These are phyloP conservation scores for Myriangium duriaei DNA, from an alignment of 2,329 filamentous ascomycete species.

Conservation along the genomic window DNA sequence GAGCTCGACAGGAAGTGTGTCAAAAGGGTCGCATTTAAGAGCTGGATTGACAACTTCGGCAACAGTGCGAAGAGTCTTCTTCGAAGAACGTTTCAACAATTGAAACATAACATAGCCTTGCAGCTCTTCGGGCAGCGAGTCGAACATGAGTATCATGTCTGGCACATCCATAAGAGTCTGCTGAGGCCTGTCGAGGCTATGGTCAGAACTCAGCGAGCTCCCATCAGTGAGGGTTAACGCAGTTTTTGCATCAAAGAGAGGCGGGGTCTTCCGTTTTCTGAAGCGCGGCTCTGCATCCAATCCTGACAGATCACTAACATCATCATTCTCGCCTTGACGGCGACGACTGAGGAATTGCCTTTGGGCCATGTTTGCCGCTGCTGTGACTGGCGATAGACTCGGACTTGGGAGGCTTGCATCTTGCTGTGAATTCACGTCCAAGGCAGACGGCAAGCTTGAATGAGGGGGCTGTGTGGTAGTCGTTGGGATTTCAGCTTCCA, in stretches of 20 bases:
- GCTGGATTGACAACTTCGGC: conserved; percentile 87
- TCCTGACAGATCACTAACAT: conserved; percentile 21
- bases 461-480: conserved; percentile 9
- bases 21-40: conserved; percentile 85
- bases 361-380: conserved; percentile 51
- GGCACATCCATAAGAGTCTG: conserved; percentile 61
- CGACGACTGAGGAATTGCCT: conserved; percentile 15
- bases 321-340: conserved; percentile 17
- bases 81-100: conserved; percentile 73
- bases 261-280: conserved; percentile 1
- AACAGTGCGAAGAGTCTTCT: conserved; percentile 78
- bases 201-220: neutral
- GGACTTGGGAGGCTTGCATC: conserved; percentile 92
- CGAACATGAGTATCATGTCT: conserved; percentile 76
- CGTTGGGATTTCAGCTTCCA: conserved; percentile 38
- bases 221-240: neutral
- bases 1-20: conserved; percentile 71
- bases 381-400: conserved; percentile 77
- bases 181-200: conserved; percentile 5
- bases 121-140: conserved; percentile 79
- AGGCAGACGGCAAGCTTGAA: conserved; percentile 38
- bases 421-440: conserved; percentile 56
- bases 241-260: conserved; percentile 4
- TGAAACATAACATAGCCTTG: conserved; percentile 97
- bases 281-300: conserved; percentile 22